A percentile compares a stretch with the other conserved stretches of the same genome.
phyloP scores from a whole-genome alignment of 306 rosid genomes.

The Fagus sylvatica region DNA sequence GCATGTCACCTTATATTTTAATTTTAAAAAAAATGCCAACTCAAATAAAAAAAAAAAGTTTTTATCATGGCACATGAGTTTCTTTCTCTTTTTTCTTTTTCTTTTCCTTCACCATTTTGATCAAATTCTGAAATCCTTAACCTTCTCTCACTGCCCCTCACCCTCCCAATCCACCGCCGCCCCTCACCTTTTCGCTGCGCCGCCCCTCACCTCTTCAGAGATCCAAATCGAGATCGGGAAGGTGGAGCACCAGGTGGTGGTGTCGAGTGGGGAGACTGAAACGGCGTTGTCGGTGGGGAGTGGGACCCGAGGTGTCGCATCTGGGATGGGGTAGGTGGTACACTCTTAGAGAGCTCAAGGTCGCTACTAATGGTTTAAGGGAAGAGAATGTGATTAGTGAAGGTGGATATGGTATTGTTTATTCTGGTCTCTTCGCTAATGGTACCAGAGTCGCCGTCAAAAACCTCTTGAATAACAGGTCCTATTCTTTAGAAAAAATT shows the following conservation, averaged over 20 bases:
- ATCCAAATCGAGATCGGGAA: slow-evolving; percentile 76
- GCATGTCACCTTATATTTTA: no score
- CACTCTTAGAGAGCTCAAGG: slow-evolving; percentile 89
- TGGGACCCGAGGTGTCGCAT: slow-evolving; percentile 92
- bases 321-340: slow-evolving; percentile 99
- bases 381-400: slow-evolving; percentile 91
- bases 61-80: no score
- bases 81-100: no score
- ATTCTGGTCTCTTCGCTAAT: slow-evolving; percentile 67
- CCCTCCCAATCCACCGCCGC: no score
- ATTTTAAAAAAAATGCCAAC: no score
- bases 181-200: no score
- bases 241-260: slow-evolving; percentile 66
- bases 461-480: slow-evolving; percentile 96
- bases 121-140: no score
- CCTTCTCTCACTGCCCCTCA: no score
- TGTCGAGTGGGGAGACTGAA: slow-evolving; percentile 82
- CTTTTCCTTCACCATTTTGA: no score
- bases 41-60: no score
- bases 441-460: slow-evolving; percentile 81
- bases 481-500: no score
- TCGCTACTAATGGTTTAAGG: slow-evolving; percentile 73
- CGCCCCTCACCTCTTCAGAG: no score
- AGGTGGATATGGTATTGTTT: slow-evolving; percentile 98
- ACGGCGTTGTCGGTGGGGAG: slow-evolving; percentile 52